phyloP scores from a whole-genome alignment of 768 basidiomycete species.

The Rubroboletus satanas region DNA sequence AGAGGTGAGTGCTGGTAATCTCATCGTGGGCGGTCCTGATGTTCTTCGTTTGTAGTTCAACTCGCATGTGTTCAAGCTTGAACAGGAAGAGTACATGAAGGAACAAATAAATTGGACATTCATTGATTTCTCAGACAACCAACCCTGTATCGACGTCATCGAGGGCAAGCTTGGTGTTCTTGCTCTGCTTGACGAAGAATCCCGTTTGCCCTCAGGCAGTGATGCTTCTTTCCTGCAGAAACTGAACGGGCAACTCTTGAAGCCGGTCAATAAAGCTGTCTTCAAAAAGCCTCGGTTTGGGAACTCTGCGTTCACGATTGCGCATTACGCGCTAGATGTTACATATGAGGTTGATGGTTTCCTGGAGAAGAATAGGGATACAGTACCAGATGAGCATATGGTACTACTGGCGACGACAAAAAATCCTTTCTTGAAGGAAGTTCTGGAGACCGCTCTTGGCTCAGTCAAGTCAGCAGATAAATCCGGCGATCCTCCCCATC shows the following conservation, averaged over 20 bases:
- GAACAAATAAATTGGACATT: slow-evolving; percentile 99
- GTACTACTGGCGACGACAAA: slow-evolving; percentile 78
- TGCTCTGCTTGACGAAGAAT: slow-evolving; percentile 95
- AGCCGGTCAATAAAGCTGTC: slow-evolving; percentile 79
- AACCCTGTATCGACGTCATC: slow-evolving; percentile 97
- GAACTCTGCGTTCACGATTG: slow-evolving; percentile 94
- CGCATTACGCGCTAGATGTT: slow-evolving; percentile 97
- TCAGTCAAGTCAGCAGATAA: slow-evolving; percentile 61
- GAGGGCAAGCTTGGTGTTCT: slow-evolving; percentile 96
- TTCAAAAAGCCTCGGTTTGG: slow-evolving; percentile 99
- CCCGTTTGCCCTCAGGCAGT: slow-evolving; percentile 89
- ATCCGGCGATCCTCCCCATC: slow-evolving; percentile 46
- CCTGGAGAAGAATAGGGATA: slow-evolving; percentile 97
- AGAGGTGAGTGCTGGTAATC: slow-evolving; percentile 55
- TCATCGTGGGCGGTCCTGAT: slow-evolving; percentile 11
- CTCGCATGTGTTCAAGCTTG: slow-evolving; percentile 97
- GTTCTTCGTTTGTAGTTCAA: slow-evolving; percentile 65
- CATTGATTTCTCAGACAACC: slow-evolving; percentile 99
- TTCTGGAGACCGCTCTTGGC: slow-evolving; percentile 84
- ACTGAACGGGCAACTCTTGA: slow-evolving; percentile 78
- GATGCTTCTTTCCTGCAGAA: slow-evolving; percentile 93
- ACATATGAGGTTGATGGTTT: slow-evolving; percentile 99
- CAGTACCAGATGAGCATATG: slow-evolving; percentile 98
- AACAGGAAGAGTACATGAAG: slow-evolving; percentile 98
- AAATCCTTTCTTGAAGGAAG: slow-evolving; percentile 92